These are phyloP conservation scores for Candida verbasci DNA, from an alignment of 805 yeast species.

Conservation along the genomic window DNA sequence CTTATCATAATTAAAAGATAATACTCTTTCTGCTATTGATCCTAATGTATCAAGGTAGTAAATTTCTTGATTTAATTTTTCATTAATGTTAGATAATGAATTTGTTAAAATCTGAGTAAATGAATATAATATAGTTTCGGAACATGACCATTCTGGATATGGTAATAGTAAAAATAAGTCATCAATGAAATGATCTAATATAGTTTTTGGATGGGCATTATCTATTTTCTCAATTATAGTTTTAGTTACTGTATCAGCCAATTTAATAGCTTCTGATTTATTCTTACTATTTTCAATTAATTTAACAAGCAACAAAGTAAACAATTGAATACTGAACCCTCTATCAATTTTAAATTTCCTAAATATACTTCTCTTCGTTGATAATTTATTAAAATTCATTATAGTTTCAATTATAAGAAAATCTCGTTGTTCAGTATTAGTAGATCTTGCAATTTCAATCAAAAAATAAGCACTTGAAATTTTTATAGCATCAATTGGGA, in stretches of 20 bases:
- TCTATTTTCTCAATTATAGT: not conserved
- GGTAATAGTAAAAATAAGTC: conserved; percentile 51
- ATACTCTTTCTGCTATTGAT: conserved; percentile 47
- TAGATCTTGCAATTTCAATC: conserved; percentile 31
- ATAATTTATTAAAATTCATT: conserved; percentile 45
- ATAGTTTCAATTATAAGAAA: conserved; percentile 62
- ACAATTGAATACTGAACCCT: conserved; percentile 47
- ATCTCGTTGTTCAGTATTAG: conserved; percentile 46
- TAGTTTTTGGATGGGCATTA: conserved; percentile 17
- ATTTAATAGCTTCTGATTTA: conserved; percentile 4
- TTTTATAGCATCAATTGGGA: conserved; percentile 23
- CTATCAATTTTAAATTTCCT: conserved; percentile 40
- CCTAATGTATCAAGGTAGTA: conserved; percentile 61
- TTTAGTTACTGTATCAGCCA: not conserved
- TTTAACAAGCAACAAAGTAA: conserved; percentile 42
- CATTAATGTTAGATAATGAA: conserved; percentile 25
- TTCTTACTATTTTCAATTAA: conserved; percentile 6
- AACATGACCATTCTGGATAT: conserved; percentile 60
- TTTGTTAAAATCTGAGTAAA: conserved; percentile 41
- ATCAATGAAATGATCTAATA: conserved; percentile 50
- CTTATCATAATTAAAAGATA: conserved; percentile 19
- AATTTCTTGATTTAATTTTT: conserved; percentile 29
- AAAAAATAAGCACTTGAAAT: conserved; percentile 20
- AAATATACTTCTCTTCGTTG: conserved; percentile 40
- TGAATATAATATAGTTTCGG: conserved; percentile 46